These are phyloP conservation scores for Fomitopsis schrenkii DNA, from an alignment of 1,284 basidiomycete species.

Conservation along the genomic window DNA sequence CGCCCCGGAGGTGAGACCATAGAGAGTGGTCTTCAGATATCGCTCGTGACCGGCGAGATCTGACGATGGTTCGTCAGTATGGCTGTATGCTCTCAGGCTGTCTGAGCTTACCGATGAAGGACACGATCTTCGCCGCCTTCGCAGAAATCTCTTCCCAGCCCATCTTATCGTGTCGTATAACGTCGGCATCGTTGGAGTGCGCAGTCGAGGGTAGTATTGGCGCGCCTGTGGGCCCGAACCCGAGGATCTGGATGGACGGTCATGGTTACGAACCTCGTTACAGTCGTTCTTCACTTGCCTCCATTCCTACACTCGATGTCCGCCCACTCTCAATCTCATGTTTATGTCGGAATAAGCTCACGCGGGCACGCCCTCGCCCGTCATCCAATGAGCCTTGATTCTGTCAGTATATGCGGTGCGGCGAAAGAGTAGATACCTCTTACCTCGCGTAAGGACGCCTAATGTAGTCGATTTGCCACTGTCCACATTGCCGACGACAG, in stretches of 20 bases:
- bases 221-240: constrained; percentile 71
- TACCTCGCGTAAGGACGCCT: constrained; percentile 80
- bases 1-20: constrained; percentile 90
- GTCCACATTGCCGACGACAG: constrained; percentile 93
- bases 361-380: constrained; percentile 89
- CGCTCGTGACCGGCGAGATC: constrained; percentile 90
- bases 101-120: constrained; percentile 72
- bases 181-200: constrained; percentile 53
- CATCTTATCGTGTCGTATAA: constrained; percentile 77
- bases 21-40: constrained; percentile 91
- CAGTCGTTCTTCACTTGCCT: constrained; percentile 45
- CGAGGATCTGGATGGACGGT: constrained; percentile 65
- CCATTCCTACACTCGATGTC: constrained; percentile 94
- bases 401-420: constrained; percentile 28
- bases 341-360: constrained; percentile 93
- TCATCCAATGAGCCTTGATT: constrained; percentile 82
- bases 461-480: constrained; percentile 94
- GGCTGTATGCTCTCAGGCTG: neutral
- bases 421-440: constrained; percentile 4
- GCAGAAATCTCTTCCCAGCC: constrained; percentile 97
- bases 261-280: neutral
- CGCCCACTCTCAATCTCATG: constrained; percentile 96
- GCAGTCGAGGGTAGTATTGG: constrained; percentile 71
- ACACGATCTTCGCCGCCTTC: constrained; percentile 89
- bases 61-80: constrained; percentile 24